Conservation (phyloP, 169 alveolate species). For the Babesia ovis region DNA sequence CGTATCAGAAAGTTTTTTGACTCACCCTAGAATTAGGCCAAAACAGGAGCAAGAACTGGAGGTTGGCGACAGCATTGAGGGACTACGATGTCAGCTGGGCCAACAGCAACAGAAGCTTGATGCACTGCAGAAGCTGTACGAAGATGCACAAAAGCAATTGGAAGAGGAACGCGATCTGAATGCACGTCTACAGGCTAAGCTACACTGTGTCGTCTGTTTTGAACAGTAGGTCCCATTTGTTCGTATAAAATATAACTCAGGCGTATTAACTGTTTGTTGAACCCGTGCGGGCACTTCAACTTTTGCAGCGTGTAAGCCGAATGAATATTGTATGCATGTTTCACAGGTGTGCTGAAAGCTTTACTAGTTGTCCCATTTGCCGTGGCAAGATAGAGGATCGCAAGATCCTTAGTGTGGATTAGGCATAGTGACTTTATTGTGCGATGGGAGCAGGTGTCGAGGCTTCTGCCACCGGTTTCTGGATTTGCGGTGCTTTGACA, state of each 20-base stretch:
- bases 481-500: not conserved
- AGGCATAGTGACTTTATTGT: not conserved
- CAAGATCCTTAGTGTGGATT: conserved; percentile 35
- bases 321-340: not conserved
- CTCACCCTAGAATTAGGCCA: conserved; percentile 32
- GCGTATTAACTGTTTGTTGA: conserved; percentile 48
- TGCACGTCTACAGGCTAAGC: conserved; percentile 44
- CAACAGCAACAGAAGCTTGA: conserved; percentile 28
- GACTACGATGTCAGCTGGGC: conserved; percentile 23
- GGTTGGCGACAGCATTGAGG: conserved; percentile 5
- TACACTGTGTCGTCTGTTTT: conserved; percentile 50
- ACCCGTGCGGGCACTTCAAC: conserved; percentile 67
- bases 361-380: conserved; percentile 53
- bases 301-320: conserved; percentile 52
- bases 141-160: conserved; percentile 35
- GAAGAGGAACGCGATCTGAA: conserved; percentile 42
- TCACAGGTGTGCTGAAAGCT: conserved; percentile 53
- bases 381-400: conserved; percentile 28
- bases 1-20: not conserved
- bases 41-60: not conserved
- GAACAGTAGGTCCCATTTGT: conserved; percentile 32
- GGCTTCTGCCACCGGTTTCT: not conserved
- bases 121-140: conserved; percentile 34
- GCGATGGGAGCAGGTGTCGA: conserved; percentile 28
- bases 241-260: not conserved